Evolutionary conservation across 2,329 filamentous ascomycete species (phyloP), one percentile per base, ranked within the genome.

Genomic region (Pseudomassariella vexata): DNA sequence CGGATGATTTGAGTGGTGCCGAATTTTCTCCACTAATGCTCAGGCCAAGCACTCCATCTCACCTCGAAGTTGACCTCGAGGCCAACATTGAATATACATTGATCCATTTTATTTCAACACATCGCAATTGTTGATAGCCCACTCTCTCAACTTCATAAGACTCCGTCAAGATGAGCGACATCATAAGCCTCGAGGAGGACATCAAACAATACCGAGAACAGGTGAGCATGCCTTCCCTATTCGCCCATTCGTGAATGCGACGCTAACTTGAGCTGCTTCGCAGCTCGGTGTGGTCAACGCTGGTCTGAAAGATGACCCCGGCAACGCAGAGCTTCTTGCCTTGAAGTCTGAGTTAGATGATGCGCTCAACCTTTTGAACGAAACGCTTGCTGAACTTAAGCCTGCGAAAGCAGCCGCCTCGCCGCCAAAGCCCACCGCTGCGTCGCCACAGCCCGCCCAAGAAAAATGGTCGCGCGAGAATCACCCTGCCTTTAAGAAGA

Each of bases 381-480:
- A 82, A 53, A 77, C 81, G 49, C 82, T 95, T 59, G 80, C 82
- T 64, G 85, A 92, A 60, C 72, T 92, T 57, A 81, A 84, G 62
- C 76, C 77, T 42, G 56, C 72, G 41, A 68, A 73, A 47, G 56
- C 68, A 44, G n/a, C n/a, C n/a, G 56, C 68, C 43, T 50, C 63
- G 27, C 61, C 65, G 38, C 51, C 57, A 46, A 55, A 58, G 40
- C 45, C 57, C 39, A 53, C 57, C 41, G 53, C 55, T 28, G 51
- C 70, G 30, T 60, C 70, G 25, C 64, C 70, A 24, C 65, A 69
- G 27, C 61, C 70, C n/a, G 59, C 68, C 34, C 76, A 76, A 48
- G 76, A 82, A 52, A 87, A 88, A 65, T 87, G 83, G 77, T 83
- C 81, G 28, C 76, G 79, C 51, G 82, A 87, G 59, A 87, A 87